phyloP scores from a whole-genome alignment of 2,329 filamentous ascomycete species.

The Eutypa lata region DNA sequence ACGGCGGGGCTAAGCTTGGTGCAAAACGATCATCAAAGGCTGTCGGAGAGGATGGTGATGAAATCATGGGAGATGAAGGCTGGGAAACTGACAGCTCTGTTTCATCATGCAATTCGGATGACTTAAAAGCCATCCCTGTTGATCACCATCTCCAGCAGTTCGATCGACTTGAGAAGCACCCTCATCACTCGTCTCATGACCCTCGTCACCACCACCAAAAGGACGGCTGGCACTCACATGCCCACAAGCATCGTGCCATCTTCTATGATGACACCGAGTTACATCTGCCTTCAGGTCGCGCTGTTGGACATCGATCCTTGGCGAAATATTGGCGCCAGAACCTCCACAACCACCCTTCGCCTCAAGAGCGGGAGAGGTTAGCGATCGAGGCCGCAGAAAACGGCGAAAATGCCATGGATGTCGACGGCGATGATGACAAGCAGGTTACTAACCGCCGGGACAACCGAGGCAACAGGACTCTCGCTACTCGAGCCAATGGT shows the following conservation, averaged over 20 bases:
- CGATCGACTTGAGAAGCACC: constrained; percentile 67
- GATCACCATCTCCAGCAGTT: constrained; percentile 70
- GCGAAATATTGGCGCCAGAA: constrained; percentile 92
- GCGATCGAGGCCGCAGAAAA: constrained; percentile 48
- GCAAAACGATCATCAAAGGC: constrained; percentile 53
- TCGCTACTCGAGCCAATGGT: constrained; percentile 68
- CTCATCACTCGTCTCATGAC: constrained; percentile 71
- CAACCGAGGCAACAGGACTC: constrained; percentile 46
- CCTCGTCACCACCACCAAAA: constrained; percentile 69
- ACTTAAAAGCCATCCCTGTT: constrained; percentile 75
- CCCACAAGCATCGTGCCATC: constrained; percentile 73
- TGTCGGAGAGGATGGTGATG: constrained; percentile 51
- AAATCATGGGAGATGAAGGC: constrained; percentile 64
- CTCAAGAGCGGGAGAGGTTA: constrained; percentile 71
- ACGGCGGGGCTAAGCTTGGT: constrained; percentile 68
- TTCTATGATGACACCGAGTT: constrained; percentile 94
- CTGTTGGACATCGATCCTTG: constrained; percentile 84
- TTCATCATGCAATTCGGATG: constrained; percentile 84
- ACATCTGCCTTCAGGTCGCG: constrained; percentile 84
- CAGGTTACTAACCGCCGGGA: constrained; percentile 34
- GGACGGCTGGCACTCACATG: constrained; percentile 79
- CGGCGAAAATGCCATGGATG: constrained; percentile 35
- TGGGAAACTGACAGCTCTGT: constrained; percentile 94
- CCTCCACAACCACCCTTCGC: constrained; percentile 75
- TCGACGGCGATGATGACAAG: constrained; percentile 25